Base-by-base conservation (phyloP, 495 filamentous ascomycete species). In the Xylaria intraflava region DNA sequence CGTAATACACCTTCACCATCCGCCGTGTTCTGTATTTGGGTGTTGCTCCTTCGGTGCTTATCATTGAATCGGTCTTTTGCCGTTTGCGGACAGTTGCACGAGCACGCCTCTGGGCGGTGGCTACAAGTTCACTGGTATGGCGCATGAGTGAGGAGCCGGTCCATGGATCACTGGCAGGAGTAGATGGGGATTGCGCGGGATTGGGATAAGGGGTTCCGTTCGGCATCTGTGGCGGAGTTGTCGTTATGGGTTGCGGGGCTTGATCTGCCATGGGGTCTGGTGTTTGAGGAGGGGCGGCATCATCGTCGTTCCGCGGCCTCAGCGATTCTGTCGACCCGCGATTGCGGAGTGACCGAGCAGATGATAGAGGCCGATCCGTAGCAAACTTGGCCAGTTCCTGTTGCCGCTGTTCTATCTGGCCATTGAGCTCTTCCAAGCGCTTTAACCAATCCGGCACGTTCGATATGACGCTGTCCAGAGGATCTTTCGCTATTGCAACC, bases 1-100 rank as follows among this genome's bases (percentile, higher is more conserved):
- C 90, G 66, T 95, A 96, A 65, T 90, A 87, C 38, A 96, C 86
- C 24, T 92, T 83, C 50, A 94, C 83, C 79, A 89, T 90, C 55
- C 80, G 83, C 49, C 87, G 80, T 11, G 81, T 84, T 50, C 88
- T 83, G 64, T 85, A 88, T 74, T 64, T 75, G 40, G 61, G 80
- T 51, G 60, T 71, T 58, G 44, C 68, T 56, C 78, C 75, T 53
- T 80, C 75, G 38, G 63, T 72, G 29, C 81, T 84, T 22, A 78
- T 62, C 53, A 83, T 68, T 7, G 83, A 85, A 10, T 76, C 76
- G 9, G 80, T 80, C 60, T 83, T 83, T 35, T 78, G 75, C 51
- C 80, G 78, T 63, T 71, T 78, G 61, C 65, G 69, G n/a, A 71
- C 60, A 17, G 67, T 75, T 24, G 70, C 76, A 49, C 68, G 71